phyloP scores from a whole-genome alignment of 2,329 filamentous ascomycete species.

The Plenodomus biglobosus region DNA sequence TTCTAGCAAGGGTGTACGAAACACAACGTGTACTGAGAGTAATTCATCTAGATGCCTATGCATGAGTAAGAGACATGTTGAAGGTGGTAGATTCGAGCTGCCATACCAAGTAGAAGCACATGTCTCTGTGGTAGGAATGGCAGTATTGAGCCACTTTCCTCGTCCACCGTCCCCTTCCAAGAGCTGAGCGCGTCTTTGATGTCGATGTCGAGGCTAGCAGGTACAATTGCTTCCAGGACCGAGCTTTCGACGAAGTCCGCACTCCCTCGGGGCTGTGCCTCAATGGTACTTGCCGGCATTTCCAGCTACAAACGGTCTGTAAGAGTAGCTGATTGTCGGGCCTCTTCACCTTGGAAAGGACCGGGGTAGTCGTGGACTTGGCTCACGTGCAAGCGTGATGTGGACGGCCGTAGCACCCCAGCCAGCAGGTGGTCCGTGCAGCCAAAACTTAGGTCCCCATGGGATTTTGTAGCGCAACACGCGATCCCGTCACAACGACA shows the following conservation, averaged over 20 bases:
- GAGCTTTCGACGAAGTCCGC: slow-evolving; percentile 45
- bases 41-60: slow-evolving; percentile 67
- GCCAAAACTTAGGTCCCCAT: slow-evolving; percentile 1
- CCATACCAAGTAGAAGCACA: slow-evolving; percentile 71
- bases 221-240: slow-evolving; percentile 44
- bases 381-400: slow-evolving; percentile 23
- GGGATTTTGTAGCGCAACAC: background rate
- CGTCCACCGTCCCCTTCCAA: slow-evolving; percentile 49
- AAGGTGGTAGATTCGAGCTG: slow-evolving; percentile 35
- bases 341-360: too few species aligned
- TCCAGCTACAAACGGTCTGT: too few species aligned
- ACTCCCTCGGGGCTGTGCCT: slow-evolving; percentile 33
- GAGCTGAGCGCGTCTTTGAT: slow-evolving; percentile 45
- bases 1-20: slow-evolving; percentile 64
- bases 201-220: slow-evolving; percentile 39
- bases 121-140: slow-evolving; percentile 64
- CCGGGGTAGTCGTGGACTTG: background rate
- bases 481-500: slow-evolving; percentile 2
- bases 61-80: slow-evolving; percentile 54
- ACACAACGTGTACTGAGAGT: slow-evolving; percentile 66
- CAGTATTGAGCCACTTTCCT: slow-evolving; percentile 51
- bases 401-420: slow-evolving; percentile 1
- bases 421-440: slow-evolving; percentile 5
- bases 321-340: too few species aligned
- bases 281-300: slow-evolving; percentile 24